Evolutionary conservation across 495 filamentous ascomycete genomes (phyloP).

Genomic region (Melanomma pulvis-pyrius): DNA sequence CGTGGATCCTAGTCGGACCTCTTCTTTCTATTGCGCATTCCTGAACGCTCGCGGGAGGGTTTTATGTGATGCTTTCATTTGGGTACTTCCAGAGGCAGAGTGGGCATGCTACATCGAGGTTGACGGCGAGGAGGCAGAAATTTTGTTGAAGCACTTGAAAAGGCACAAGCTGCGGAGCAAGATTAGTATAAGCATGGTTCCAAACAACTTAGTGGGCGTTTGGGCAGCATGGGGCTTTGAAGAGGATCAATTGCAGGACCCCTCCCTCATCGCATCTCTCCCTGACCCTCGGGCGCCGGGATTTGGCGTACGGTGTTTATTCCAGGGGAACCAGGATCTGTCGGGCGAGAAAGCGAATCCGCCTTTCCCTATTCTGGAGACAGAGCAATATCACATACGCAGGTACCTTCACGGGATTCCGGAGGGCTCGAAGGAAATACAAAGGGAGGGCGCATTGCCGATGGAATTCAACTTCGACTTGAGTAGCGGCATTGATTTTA

Average conservation of each 20-base stretch:
- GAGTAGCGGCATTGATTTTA: slow-evolving; percentile 81
- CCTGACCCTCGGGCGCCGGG: slow-evolving; percentile 61
- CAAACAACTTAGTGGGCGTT: slow-evolving; percentile 57
- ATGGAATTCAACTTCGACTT: slow-evolving; percentile 85
- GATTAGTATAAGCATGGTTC: slow-evolving; percentile 65
- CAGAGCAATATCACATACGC: slow-evolving; percentile 54
- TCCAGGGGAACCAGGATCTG: not conserved
- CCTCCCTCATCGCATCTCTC: slow-evolving; percentile 7
- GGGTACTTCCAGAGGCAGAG: slow-evolving; percentile 55
- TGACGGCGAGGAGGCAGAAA: slow-evolving; percentile 64
- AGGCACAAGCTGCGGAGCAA: slow-evolving; percentile 84
- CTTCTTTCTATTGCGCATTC: slow-evolving; percentile 73
- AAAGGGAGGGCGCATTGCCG: slow-evolving; percentile 68
- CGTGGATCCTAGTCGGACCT: slow-evolving; percentile 52
- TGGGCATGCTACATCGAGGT: slow-evolving; percentile 78
- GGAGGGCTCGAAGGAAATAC: slow-evolving; percentile 81
- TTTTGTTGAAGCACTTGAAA: slow-evolving; percentile 69
- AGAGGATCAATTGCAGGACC: slow-evolving; percentile 11
- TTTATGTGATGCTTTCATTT: slow-evolving; percentile 88
- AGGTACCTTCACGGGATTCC: slow-evolving; percentile 77
- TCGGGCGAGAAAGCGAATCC: slow-evolving; percentile 12
- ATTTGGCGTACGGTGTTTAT: slow-evolving; percentile 59
- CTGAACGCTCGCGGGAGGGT: slow-evolving; percentile 82
- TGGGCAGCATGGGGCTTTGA: slow-evolving; percentile 68
- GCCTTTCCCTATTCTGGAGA: slow-evolving; percentile 50